Evolutionary conservation across 768 basidiomycete genomes (phyloP).

Genomic region (Tricholoma sp.): DNA sequence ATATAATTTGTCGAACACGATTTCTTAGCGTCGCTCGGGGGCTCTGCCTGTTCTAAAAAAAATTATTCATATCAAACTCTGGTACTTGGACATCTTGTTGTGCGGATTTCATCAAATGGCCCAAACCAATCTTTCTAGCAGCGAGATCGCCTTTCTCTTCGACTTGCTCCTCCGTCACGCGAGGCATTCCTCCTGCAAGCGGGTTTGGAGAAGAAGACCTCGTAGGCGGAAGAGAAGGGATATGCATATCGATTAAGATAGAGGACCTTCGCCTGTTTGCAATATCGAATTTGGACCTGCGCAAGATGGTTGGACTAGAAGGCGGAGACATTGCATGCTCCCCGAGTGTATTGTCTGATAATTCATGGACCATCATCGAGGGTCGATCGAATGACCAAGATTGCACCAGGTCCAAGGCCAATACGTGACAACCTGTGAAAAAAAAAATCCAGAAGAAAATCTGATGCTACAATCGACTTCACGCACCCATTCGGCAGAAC

Average conservation of each 20-base stretch:
- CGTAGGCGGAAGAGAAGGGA: constrained; percentile 56
- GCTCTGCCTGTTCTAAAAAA: constrained; percentile 40
- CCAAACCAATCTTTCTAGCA: constrained; percentile 69
- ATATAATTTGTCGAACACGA: background rate
- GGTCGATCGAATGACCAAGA: constrained; percentile 92
- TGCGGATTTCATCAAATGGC: constrained; percentile 85
- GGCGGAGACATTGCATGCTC: constrained; percentile 25
- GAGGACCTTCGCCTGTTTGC: constrained; percentile 60
- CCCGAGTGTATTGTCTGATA: constrained; percentile 2
- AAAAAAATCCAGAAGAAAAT: background rate
- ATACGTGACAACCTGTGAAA: constrained; percentile 75
- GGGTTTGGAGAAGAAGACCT: constrained; percentile 46
- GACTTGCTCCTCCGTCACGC: constrained; percentile 26
- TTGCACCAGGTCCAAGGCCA: constrained; percentile 86
- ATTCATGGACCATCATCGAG: constrained; percentile 29
- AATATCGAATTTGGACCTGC: constrained; percentile 44
- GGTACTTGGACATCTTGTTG: constrained; percentile 82
- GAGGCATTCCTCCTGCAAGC: constrained; percentile 13
- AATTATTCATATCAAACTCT: constrained; percentile 84
- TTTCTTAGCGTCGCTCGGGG: background rate
- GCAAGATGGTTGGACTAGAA: constrained; percentile 39
- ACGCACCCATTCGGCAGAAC: constrained; percentile 90
- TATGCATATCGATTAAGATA: constrained; percentile 88
- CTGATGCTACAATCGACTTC: background rate
- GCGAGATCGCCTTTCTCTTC: constrained; percentile 55